Conservation (phyloP, 2,329 filamentous ascomycete species). For the Alternaria burnsii region DNA sequence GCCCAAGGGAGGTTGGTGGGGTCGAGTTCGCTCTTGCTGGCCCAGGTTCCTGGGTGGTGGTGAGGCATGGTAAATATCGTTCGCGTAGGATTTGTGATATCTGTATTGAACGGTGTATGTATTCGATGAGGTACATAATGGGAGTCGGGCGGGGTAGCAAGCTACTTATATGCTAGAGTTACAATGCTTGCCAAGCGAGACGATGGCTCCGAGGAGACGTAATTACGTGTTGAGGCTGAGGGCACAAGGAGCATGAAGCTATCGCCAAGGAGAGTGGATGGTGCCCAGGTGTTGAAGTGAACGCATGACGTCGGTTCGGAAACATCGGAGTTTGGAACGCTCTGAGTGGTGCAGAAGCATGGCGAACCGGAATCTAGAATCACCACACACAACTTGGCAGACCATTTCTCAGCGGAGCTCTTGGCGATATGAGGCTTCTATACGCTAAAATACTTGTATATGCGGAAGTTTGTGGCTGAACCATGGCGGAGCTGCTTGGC, state of each 20-base stretch:
- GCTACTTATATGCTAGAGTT: conserved; percentile 14
- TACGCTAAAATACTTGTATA: conserved; percentile 1
- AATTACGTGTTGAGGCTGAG: conserved; percentile 21
- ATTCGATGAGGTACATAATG: conserved; percentile 27
- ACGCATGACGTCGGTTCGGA: conserved; percentile 27
- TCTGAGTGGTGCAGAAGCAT: conserved; percentile 4
- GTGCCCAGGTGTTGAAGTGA: conserved; percentile 4
- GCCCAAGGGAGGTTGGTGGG: conserved; percentile 35
- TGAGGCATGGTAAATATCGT: conserved; percentile 21
- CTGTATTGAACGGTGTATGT: conserved; percentile 23
- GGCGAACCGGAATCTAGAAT: conserved; percentile 19
- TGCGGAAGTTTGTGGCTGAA: conserved; percentile 12
- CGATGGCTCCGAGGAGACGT: conserved; percentile 5
- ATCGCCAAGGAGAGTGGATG: conserved; percentile 15
- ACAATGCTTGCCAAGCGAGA: conserved; percentile 15
- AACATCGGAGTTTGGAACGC: not conserved
- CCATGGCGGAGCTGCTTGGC: conserved; percentile 26
- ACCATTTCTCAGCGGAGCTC: conserved; percentile 17
- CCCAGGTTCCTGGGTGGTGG: conserved; percentile 32
- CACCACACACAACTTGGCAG: conserved; percentile 13
- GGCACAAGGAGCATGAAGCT: conserved; percentile 17
- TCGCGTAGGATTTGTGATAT: conserved; percentile 22
- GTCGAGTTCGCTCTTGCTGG: conserved; percentile 23
- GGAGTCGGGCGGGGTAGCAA: not conserved
- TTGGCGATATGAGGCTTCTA: conserved; percentile 6